phyloP scores from a whole-genome alignment of 2,329 filamentous ascomycete species.

The Cladosporium sp. region DNA sequence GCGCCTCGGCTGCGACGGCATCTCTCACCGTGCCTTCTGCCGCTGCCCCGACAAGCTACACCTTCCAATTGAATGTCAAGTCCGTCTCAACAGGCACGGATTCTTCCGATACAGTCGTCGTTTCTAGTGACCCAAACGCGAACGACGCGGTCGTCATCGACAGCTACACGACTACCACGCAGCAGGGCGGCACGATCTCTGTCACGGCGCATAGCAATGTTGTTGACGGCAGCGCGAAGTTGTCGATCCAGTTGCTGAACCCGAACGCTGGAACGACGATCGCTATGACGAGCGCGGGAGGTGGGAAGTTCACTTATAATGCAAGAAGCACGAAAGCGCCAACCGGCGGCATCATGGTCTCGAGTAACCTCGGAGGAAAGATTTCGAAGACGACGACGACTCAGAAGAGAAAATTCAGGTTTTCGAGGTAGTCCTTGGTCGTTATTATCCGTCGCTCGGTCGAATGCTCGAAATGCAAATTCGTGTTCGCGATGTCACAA shows the following conservation, averaged over 20 bases:
- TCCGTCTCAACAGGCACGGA: constrained; percentile 22
- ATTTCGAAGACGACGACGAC: not conserved
- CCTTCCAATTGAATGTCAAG: constrained; percentile 27
- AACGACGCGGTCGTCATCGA: constrained; percentile 29
- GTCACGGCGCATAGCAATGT: constrained; percentile 33
- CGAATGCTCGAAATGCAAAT: too few species aligned
- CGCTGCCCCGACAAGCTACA: constrained; percentile 20
- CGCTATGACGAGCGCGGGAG: constrained; percentile 17
- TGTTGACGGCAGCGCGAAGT: constrained; percentile 26
- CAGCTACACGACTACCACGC: constrained; percentile 28
- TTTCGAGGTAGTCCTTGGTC: too few species aligned
- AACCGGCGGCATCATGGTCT: constrained; percentile 16
- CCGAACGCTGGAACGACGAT: constrained; percentile 21
- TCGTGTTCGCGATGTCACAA: too few species aligned
- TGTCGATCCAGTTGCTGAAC: constrained; percentile 27
- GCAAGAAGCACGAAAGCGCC: constrained; percentile 25
- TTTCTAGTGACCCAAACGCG: constrained; percentile 24
- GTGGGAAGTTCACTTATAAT: constrained; percentile 28
- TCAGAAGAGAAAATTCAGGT: not conserved
- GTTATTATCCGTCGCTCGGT: too few species aligned
- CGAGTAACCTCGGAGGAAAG: constrained; percentile 14
- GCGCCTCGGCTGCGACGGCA: constrained; percentile 12
- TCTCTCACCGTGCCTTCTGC: constrained; percentile 19
- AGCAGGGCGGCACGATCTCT: constrained; percentile 27
- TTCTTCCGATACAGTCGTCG: constrained; percentile 25